These are phyloP conservation scores for Geranium incanum DNA, from an alignment of 441 rosid genomes.

Conservation along the genomic window DNA sequence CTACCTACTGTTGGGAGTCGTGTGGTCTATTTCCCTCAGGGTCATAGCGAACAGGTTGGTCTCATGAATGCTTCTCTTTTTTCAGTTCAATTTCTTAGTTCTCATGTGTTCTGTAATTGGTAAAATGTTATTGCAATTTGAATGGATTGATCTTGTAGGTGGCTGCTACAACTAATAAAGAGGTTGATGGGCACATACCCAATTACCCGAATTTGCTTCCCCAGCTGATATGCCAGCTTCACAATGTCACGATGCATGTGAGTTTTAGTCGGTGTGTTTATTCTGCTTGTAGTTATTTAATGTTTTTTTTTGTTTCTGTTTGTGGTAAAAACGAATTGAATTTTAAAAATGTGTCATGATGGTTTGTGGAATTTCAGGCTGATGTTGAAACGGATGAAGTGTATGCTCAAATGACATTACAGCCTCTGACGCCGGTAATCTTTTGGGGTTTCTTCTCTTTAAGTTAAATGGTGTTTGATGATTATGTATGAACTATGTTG, in stretches of 20 bases:
- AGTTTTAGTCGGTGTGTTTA: slow-evolving; percentile 19
- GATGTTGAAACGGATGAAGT: slow-evolving; percentile 97
- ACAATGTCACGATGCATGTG: slow-evolving; percentile 60
- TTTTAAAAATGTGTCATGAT: not conserved
- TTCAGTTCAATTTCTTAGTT: not conserved
- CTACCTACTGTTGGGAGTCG: slow-evolving; percentile 89
- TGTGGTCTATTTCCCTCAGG: slow-evolving; percentile 67
- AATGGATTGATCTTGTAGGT: slow-evolving; percentile 39
- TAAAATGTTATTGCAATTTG: not conserved
- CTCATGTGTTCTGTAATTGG: not conserved
- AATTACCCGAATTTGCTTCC: slow-evolving; percentile 93
- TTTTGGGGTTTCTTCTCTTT: not conserved
- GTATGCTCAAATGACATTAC: slow-evolving; percentile 95
- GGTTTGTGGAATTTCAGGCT: slow-evolving; percentile 49
- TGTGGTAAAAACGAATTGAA: not conserved
- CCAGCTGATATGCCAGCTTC: slow-evolving; percentile 71
- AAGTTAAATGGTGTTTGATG: slow-evolving; percentile 9
- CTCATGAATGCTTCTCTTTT: slow-evolving; percentile 14
- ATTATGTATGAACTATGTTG: slow-evolving; percentile 2
- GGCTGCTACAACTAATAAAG: slow-evolving; percentile 90
- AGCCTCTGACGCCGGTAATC: slow-evolving; percentile 73
- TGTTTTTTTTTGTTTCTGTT: slow-evolving; percentile 18
- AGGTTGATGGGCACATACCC: slow-evolving; percentile 87
- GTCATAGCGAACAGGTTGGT: slow-evolving; percentile 96
- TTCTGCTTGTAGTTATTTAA: not conserved